phyloP scores from a whole-genome alignment of 805 yeast species.

The Priceomyces carsonii region DNA sequence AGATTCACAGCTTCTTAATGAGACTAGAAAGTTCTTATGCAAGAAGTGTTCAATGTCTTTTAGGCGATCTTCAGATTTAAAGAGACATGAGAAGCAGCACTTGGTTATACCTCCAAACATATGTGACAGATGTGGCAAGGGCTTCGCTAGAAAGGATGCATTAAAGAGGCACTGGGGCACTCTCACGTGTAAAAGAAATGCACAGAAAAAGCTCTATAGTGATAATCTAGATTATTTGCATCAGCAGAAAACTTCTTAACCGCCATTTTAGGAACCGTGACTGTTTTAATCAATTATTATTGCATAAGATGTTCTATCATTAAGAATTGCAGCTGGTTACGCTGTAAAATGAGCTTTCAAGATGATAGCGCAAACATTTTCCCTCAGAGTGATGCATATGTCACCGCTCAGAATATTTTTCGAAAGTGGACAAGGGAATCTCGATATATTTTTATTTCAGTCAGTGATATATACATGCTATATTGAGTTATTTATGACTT shows the following conservation, averaged over 20 bases:
- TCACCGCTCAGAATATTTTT: too few relatives aligned
- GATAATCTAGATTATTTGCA: slow-evolving; percentile 31
- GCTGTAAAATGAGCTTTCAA: too few relatives aligned
- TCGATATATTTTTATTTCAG: too few relatives aligned
- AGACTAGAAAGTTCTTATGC: slow-evolving; percentile 52
- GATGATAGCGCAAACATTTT: too few relatives aligned
- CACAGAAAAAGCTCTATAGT: slow-evolving; percentile 48
- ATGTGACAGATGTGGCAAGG: slow-evolving; percentile 75
- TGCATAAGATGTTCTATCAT: too few relatives aligned
- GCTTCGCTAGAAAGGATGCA: slow-evolving; percentile 83
- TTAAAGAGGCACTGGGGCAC: slow-evolving; percentile 75
- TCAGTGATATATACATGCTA: too few relatives aligned
- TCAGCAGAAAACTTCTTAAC: slow-evolving; percentile 7
- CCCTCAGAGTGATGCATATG: too few relatives aligned
- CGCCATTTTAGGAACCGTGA: too few relatives aligned
- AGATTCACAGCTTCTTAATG: slow-evolving; percentile 1
- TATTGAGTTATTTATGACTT: too few relatives aligned
- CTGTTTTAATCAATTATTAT: too few relatives aligned
- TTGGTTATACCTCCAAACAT: slow-evolving; percentile 70
- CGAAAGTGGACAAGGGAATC: too few relatives aligned
- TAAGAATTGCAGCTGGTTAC: too few relatives aligned
- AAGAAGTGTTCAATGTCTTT: slow-evolving; percentile 61
- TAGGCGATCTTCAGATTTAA: slow-evolving; percentile 66
- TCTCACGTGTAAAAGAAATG: slow-evolving; percentile 70
- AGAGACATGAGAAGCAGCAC: slow-evolving; percentile 77